Conservation (phyloP, 768 basidiomycete species). For the Paxillus rubicundulus region DNA sequence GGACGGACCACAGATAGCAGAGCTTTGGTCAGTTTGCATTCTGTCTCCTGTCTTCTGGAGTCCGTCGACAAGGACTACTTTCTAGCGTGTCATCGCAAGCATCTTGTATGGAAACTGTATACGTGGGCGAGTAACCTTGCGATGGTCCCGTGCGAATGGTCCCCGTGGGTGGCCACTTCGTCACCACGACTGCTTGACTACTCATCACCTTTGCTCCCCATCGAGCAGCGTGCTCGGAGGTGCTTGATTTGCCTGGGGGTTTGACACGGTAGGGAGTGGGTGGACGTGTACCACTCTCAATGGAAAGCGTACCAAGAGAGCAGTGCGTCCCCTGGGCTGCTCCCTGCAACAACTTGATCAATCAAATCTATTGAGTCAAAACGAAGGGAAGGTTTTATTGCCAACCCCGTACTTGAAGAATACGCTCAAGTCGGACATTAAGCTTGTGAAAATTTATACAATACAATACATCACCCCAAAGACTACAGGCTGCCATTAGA, state of each 20-base stretch:
- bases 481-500: too few relatives aligned
- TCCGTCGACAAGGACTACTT: conserved; percentile 74
- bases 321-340: background rate
- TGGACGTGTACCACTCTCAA: background rate
- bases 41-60: conserved; percentile 70
- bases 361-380: background rate
- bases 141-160: too few relatives aligned
- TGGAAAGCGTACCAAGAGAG: background rate
- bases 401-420: background rate
- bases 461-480: background rate
- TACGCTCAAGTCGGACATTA: background rate
- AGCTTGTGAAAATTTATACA: background rate
- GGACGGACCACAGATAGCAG: conserved; percentile 84
- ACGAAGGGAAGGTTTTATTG: background rate
- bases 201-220: too few relatives aligned
- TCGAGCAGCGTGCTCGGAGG: too few relatives aligned
- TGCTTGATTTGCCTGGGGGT: too few relatives aligned
- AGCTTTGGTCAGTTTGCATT: conserved; percentile 77
- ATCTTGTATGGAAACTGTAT: background rate
- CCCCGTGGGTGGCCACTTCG: too few relatives aligned
- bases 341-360: background rate
- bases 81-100: conserved; percentile 94
- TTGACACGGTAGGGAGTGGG: too few relatives aligned
- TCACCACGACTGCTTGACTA: too few relatives aligned
- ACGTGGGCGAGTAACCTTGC: background rate